Evolutionary conservation across 164 flowering plant species (phyloP).

Genomic region (Euptelea pleiosperma): DNA sequence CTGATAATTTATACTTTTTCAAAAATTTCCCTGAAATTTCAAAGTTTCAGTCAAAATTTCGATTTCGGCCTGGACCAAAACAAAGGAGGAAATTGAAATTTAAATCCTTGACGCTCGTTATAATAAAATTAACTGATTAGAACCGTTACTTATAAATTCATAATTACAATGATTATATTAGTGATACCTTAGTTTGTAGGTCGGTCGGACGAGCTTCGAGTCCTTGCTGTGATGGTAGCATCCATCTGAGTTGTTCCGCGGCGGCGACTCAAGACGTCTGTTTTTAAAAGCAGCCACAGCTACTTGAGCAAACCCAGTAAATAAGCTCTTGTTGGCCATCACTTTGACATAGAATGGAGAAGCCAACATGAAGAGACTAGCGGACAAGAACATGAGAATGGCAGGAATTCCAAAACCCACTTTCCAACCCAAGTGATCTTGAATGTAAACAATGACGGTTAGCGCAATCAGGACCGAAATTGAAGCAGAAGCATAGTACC

Average conservation of each 20-base stretch:
- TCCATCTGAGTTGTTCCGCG: conserved; percentile 16
- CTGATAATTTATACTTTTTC: no score
- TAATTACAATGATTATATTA: no score
- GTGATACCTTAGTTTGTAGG: conserved; percentile 51
- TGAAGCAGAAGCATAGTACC: conserved; percentile 59
- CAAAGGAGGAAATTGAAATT: no score
- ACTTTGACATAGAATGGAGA: conserved; percentile 44
- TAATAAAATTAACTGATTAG: no score
- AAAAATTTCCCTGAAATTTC: no score
- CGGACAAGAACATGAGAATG: conserved; percentile 48
- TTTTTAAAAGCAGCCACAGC: conserved; percentile 50
- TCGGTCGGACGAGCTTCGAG: conserved; percentile 34
- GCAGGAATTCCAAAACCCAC: conserved; percentile 70
- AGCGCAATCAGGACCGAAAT: conserved; percentile 43
- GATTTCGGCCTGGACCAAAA: no score
- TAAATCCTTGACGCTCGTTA: no score
- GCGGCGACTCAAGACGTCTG: conserved; percentile 36
- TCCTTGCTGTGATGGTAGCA: conserved; percentile 35
- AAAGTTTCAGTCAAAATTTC: no score
- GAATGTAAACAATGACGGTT: conserved; percentile 62
- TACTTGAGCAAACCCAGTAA: conserved; percentile 52
- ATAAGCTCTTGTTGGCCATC: conserved; percentile 36
- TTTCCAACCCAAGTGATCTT: conserved; percentile 63
- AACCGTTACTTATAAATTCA: no score
- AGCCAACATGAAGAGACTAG: conserved; percentile 42